phyloP scores from a whole-genome alignment of 2,329 filamentous ascomycete species.

The Phyllosticta paracitricarpa region DNA sequence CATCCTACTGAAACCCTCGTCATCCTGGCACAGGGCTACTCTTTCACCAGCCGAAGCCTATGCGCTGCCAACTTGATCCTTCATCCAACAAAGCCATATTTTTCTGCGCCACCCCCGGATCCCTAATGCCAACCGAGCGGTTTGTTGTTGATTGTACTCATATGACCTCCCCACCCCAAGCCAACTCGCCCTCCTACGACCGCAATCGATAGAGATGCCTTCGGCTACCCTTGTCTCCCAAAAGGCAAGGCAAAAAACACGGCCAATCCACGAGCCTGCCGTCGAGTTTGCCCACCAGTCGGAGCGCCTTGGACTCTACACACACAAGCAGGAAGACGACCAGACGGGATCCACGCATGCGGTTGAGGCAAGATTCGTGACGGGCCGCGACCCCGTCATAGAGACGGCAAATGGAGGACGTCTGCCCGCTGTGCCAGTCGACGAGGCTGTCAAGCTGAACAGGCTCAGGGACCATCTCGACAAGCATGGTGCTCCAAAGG shows the following conservation, averaged over 20 bases:
- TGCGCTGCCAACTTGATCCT: background rate
- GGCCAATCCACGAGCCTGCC: constrained; percentile 30
- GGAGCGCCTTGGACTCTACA: constrained; percentile 34
- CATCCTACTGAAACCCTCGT: background rate
- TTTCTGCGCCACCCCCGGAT: background rate
- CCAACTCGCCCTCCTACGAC: background rate
- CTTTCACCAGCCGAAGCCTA: background rate
- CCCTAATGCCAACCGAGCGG: background rate
- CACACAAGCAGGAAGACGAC: constrained; percentile 30
- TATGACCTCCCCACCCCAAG: background rate
- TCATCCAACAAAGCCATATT: background rate
- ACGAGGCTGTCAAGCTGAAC: constrained; percentile 64
- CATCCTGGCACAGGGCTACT: background rate
- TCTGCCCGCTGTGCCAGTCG: constrained; percentile 57
- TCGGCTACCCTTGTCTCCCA: constrained; percentile 2
- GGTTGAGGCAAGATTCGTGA: constrained; percentile 51
- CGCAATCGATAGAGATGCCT: background rate
- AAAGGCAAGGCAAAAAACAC: constrained; percentile 12
- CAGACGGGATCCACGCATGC: constrained; percentile 42
- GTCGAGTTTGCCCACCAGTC: constrained; percentile 54
- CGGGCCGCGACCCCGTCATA: constrained; percentile 62
- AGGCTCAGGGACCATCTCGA: constrained; percentile 44
- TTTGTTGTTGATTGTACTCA: background rate
- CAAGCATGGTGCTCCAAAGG: constrained; percentile 21
- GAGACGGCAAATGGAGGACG: constrained; percentile 56